phyloP scores from a whole-genome alignment of 1,139 yeast species.

The Zygosaccharomyces pseudobailii region DNA sequence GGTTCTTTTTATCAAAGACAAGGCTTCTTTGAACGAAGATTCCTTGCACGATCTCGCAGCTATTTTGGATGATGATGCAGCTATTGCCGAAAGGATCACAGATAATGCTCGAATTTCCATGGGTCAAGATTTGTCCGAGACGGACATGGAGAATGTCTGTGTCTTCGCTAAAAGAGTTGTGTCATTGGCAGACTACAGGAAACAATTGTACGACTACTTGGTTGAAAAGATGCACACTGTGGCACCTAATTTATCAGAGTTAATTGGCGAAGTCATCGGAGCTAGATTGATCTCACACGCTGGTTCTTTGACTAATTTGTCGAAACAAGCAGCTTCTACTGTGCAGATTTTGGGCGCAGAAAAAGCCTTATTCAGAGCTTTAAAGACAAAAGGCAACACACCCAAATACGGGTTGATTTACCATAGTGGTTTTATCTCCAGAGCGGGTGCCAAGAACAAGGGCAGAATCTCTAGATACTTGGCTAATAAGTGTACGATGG shows the following conservation, averaged over 20 bases:
- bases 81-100: constrained; percentile 85
- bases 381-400: constrained; percentile 96
- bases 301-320: constrained; percentile 91
- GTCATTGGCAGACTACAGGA: constrained; percentile 87
- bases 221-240: constrained; percentile 95
- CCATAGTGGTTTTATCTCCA: constrained; percentile 95
- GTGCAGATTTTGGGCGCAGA: constrained; percentile 98
- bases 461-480: constrained; percentile 98
- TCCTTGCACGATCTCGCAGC: constrained; percentile 87
- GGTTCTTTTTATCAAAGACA: constrained; percentile 80
- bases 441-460: constrained; percentile 94
- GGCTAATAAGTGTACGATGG: constrained; percentile 98
- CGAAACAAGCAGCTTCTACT: constrained; percentile 98
- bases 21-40: constrained; percentile 76
- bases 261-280: constrained; percentile 97
- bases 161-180: constrained; percentile 94
- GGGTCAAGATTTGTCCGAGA: constrained; percentile 97
- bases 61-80: constrained; percentile 87
- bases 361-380: constrained; percentile 96
- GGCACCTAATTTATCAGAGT: constrained; percentile 94
- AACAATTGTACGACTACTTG: constrained; percentile 79
- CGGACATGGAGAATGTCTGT: constrained; percentile 85
- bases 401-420: constrained; percentile 97
- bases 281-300: constrained; percentile 98
- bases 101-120: constrained; percentile 92